Evolutionary conservation across 306 rosid species (phyloP), one percentile per base, ranked within the genome.

Genomic region (Psophocarpus tetragonolobus): DNA sequence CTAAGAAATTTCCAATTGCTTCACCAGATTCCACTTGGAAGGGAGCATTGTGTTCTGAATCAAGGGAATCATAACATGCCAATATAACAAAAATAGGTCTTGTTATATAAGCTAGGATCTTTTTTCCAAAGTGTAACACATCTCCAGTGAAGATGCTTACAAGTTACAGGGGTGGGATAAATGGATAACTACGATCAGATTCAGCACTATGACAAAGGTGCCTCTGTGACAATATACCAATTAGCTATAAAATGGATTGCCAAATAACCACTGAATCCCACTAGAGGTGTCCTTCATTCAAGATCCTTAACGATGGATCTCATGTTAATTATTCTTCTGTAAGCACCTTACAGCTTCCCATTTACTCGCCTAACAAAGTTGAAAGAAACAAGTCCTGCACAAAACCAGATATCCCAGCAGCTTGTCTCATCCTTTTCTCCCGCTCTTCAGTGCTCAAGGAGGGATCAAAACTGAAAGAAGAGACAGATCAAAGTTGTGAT

Each of bases 381-480:
- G 97, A 67, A 20, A 92, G 68, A 72, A 96, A 76, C 89, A 96
- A 69, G 84, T 96, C 98, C 86, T 90, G 99, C 89, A 92, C 77
- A 83, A 96, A 96, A 71, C 91, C 89, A 45, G 98, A 88, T 85
- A 96, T 91, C 77, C 91, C 99, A 2, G 95, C 87, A 11, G 97
- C 96, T 77, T 90, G 97, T 66, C 77, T 84, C 60, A 86, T 88
- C 91, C 93, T 86, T 78, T 76, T 87, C 81, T 92, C 97, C 17
- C 97, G 86, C 82, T 96, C 99, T 84, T 96, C 99, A 5, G 50
- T 67, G 51, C 92, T 92, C 91, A 96, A 88, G 6, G 98, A 91
- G 3, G 91, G 91, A 84, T 96, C 98, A 66, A 96, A 88, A 85
- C 99, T 94, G 93, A 57, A 67, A 14, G 50, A 8, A 57, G 18